Evolutionary conservation across 352 stramenopile genomes (phyloP), one percentile per base, ranked within the genome.

Genomic region (Phytophthora nicotianae): DNA sequence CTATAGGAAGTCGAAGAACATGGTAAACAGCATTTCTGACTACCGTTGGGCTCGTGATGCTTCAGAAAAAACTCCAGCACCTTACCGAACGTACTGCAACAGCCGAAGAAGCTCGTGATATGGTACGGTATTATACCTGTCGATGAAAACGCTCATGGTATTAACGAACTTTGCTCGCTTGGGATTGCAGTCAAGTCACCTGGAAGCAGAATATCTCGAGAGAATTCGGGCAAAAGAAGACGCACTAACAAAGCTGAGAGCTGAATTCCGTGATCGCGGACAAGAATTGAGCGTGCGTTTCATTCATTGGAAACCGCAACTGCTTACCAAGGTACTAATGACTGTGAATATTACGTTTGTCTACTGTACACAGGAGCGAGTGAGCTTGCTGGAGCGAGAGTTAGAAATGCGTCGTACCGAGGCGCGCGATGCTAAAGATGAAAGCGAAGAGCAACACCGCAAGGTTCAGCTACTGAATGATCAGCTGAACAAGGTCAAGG

Each of bases 401-500:
- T 21, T 90, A 9, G 81, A 90, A 50, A 70, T 89, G 38, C 77
- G 81, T 24, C 75, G 83, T 32, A 65, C 66, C 0, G 79, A 90
- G 43, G 60, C 78, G 1, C 77, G 83, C 3, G 83, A 93, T 23
- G 57, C 75, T 0, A 80, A 86, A 50, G 83, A 91, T 35, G 76
- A 79, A 24, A 77, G 60, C n/a, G 81, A 89, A 55, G 79, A 89
- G 48, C 86, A 90, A 35, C 77, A 75, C 24, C 73, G 72, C 9
- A 86, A 88, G 42, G 77, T 84, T 8, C 74, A 88, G 37, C 42
- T 86, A 20, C 58, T 93, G 16, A 89, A 88, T 26, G 75, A 91
- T n/a, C 68, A 93, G 54, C 72, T 93, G 8, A 83, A 81, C 46
- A 90, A 90, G 56, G 82, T 90, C n/a, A 88, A 90, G 26, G 68